phyloP scores from a whole-genome alignment of 2,329 filamentous ascomycete genomes.

The Fusarium keratoplasticum region DNA sequence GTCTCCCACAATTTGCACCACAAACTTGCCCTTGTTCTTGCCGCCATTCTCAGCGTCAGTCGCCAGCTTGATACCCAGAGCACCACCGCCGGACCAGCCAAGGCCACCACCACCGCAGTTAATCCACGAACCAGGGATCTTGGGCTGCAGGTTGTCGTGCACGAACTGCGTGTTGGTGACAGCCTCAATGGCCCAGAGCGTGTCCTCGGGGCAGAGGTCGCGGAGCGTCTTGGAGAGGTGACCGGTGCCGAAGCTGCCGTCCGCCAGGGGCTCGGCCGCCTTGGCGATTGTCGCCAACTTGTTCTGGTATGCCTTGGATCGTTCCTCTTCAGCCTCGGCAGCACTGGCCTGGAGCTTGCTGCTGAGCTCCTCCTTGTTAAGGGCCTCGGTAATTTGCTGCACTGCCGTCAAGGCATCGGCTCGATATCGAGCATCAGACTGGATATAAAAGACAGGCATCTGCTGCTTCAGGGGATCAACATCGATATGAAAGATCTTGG shows the following conservation, averaged over 20 bases:
- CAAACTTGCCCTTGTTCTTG: slow-evolving; percentile 61
- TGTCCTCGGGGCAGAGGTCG: slow-evolving; percentile 56
- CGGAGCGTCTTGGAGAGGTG: slow-evolving; percentile 49
- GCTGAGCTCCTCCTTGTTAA: slow-evolving; percentile 61
- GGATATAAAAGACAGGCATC: slow-evolving; percentile 80
- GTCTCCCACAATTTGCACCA: slow-evolving; percentile 68
- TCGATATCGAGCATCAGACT: slow-evolving; percentile 72
- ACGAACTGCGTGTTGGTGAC: slow-evolving; percentile 78
- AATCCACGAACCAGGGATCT: slow-evolving; percentile 78
- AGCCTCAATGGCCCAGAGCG: slow-evolving; percentile 82
- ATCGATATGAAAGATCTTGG: slow-evolving; percentile 72
- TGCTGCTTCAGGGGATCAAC: slow-evolving; percentile 75
- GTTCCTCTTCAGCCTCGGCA: slow-evolving; percentile 51
- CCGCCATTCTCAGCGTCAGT: slow-evolving; percentile 55
- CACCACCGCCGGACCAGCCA: slow-evolving; percentile 82
- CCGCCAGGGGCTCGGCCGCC: slow-evolving; percentile 66
- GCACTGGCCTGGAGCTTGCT: slow-evolving; percentile 49
- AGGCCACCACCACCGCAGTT: slow-evolving; percentile 86
- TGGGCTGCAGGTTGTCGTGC: slow-evolving; percentile 77
- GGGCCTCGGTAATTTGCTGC: slow-evolving; percentile 74
- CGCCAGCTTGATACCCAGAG: slow-evolving; percentile 81
- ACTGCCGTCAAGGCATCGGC: slow-evolving; percentile 75
- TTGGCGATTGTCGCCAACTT: slow-evolving; percentile 70
- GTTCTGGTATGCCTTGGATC: slow-evolving; percentile 68
- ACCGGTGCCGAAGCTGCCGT: slow-evolving; percentile 63